Conservation (phyloP, 768 basidiomycete species). For the Boletus fagicola region DNA sequence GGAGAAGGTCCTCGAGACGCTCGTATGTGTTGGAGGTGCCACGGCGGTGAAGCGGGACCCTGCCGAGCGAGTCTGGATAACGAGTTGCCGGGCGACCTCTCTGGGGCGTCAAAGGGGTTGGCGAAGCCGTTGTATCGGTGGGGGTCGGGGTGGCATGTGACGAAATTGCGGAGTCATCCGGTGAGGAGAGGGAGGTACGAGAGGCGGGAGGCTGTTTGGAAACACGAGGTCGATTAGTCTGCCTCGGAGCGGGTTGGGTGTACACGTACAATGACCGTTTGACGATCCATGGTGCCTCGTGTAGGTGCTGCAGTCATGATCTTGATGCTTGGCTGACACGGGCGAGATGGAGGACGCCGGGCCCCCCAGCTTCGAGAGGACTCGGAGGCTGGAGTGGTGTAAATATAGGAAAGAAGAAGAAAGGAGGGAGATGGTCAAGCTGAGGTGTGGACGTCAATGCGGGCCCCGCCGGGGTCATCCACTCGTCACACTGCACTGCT, state of each 20-base stretch:
- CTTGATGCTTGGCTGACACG: conserved; percentile 3
- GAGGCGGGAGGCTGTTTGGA: conserved; percentile 10
- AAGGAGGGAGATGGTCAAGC: background rate
- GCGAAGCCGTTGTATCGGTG: background rate
- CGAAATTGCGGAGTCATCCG: conserved; percentile 5
- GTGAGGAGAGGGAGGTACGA: conserved; percentile 6
- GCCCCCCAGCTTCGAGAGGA: conserved; percentile 6
- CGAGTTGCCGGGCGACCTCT: conserved; percentile 41
- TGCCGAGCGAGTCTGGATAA: conserved; percentile 59
- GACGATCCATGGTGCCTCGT: conserved; percentile 10
- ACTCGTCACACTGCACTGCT: conserved; percentile 5
- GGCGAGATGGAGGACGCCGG: conserved; percentile 7
- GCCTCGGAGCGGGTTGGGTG: background rate
- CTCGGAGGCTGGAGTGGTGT: background rate
- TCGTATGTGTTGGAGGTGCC: conserved; percentile 83
- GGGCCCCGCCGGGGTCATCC: conserved; percentile 6
- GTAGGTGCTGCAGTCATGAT: conserved; percentile 19
- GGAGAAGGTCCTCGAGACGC: conserved; percentile 80
- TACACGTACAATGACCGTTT: conserved; percentile 20
- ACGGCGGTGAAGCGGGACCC: conserved; percentile 72
- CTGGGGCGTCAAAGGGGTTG: conserved; percentile 43
- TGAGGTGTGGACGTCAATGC: conserved; percentile 4
- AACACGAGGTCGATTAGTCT: conserved; percentile 14
- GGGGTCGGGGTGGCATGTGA: conserved; percentile 13
- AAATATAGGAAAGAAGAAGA: background rate